Evolutionary conservation across 129 eudicot species (phyloP).

Genomic region (Flaveria sonorensis): DNA sequence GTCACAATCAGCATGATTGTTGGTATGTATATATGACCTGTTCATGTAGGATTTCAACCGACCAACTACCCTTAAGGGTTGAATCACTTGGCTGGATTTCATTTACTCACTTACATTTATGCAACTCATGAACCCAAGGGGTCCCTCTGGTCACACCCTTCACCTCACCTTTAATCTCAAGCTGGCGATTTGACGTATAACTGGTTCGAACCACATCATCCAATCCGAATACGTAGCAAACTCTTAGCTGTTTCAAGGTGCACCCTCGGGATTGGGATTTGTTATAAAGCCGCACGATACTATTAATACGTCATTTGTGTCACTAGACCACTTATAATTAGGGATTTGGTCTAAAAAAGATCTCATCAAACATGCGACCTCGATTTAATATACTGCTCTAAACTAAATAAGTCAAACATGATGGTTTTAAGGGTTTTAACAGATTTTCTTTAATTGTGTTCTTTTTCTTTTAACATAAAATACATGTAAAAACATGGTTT

Average conservation of each 20-base stretch:
- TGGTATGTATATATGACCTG: constrained; percentile 34
- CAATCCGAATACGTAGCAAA: neutral
- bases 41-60: constrained; percentile 35
- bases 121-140: constrained; percentile 23
- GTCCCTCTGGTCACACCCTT: constrained; percentile 20
- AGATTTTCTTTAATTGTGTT: neutral
- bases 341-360: too few species aligned
- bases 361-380: too few species aligned
- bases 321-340: too few species aligned
- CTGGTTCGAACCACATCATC: constrained; percentile 4
- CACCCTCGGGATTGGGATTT: too few species aligned
- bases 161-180: constrained; percentile 19
- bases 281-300: too few species aligned
- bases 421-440: neutral
- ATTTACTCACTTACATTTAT: constrained; percentile 24
- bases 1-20: constrained; percentile 39
- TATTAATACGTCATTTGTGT: too few species aligned
- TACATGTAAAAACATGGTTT: too few species aligned
- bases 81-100: constrained; percentile 39
- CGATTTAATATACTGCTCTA: neutral
- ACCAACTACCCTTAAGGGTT: constrained; percentile 25
- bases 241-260: neutral
- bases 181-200: constrained; percentile 33
- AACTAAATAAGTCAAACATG: neutral
- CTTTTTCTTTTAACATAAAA: too few species aligned